Evolutionary conservation across 2,329 filamentous ascomycete genomes (phyloP).

Genomic region (Dothistroma septosporum): DNA sequence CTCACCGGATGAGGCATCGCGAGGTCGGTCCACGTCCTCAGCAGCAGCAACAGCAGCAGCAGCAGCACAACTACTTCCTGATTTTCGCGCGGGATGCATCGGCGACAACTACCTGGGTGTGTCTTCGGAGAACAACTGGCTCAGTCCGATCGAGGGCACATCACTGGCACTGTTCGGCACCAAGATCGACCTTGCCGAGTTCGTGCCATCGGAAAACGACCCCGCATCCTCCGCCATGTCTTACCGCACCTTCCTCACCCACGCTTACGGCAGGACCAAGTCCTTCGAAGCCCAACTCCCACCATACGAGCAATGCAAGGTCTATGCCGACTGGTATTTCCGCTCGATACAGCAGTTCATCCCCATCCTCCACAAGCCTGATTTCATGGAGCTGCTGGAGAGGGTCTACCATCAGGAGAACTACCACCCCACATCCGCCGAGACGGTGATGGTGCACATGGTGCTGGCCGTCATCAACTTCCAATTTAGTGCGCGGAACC

Average conservation of each 20-base stretch:
- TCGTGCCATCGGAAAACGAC: slow-evolving; percentile 62
- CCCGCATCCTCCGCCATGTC: slow-evolving; percentile 61
- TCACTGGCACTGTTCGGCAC: slow-evolving; percentile 74
- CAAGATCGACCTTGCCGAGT: slow-evolving; percentile 72
- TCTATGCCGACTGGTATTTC: slow-evolving; percentile 72
- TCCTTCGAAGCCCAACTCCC: slow-evolving; percentile 59
- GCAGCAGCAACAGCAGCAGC: slow-evolving; percentile 1
- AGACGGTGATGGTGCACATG: slow-evolving; percentile 71
- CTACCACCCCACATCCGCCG: slow-evolving; percentile 59
- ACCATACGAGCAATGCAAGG: slow-evolving; percentile 59
- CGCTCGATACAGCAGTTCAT: slow-evolving; percentile 66
- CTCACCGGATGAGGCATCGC: neutral
- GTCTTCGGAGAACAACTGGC: slow-evolving; percentile 57
- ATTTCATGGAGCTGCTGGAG: slow-evolving; percentile 64
- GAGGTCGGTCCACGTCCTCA: neutral
- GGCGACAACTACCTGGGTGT: slow-evolving; percentile 65
- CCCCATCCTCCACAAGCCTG: slow-evolving; percentile 72
- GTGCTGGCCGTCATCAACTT: slow-evolving; percentile 74
- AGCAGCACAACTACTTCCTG: slow-evolving; percentile 36
- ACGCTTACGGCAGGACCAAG: slow-evolving; percentile 56
- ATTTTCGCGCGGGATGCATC: slow-evolving; percentile 45
- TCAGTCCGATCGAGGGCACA: slow-evolving; percentile 72
- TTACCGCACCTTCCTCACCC: slow-evolving; percentile 64
- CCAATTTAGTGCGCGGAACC: slow-evolving; percentile 69
- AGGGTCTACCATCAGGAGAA: slow-evolving; percentile 64